These are phyloP conservation scores for Metschnikowia baotianmanensis DNA, from an alignment of 805 yeast genomes.

Conservation along the genomic window DNA sequence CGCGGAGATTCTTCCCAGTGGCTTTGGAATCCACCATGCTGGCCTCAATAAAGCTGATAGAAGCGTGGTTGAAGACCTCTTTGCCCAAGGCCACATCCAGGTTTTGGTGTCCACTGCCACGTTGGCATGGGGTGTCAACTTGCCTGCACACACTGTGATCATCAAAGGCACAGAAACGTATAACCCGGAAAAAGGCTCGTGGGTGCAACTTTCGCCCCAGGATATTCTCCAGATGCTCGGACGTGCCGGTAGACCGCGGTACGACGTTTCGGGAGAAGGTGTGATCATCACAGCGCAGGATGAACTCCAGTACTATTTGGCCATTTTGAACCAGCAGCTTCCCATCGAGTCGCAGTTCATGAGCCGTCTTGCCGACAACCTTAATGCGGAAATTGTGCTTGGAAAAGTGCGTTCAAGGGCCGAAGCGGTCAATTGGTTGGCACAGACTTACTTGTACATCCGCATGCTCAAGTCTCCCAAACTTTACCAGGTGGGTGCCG, in stretches of 20 bases:
- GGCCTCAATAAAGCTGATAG: slow-evolving; percentile 76
- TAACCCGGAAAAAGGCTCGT: slow-evolving; percentile 83
- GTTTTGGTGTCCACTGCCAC: slow-evolving; percentile 81
- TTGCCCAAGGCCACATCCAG: slow-evolving; percentile 83
- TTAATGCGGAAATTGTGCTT: slow-evolving; percentile 84
- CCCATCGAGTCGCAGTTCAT: slow-evolving; percentile 90
- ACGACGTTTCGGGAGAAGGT: slow-evolving; percentile 91
- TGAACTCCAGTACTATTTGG: slow-evolving; percentile 84
- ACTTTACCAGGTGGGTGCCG: slow-evolving; percentile 72
- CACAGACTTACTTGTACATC: slow-evolving; percentile 72
- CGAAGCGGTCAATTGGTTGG: slow-evolving; percentile 80
- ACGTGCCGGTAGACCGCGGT: slow-evolving; percentile 95
- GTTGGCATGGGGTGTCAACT: slow-evolving; percentile 82
- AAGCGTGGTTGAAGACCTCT: slow-evolving; percentile 75
- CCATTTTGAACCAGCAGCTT: slow-evolving; percentile 84
- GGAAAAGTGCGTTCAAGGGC: slow-evolving; percentile 60
- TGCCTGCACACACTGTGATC: slow-evolving; percentile 78
- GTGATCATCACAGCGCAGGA: slow-evolving; percentile 84
- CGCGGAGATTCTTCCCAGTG: slow-evolving; percentile 59
- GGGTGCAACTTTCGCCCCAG: slow-evolving; percentile 93
- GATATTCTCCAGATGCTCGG: slow-evolving; percentile 97
- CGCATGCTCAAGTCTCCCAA: slow-evolving; percentile 74
- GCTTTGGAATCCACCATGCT: slow-evolving; percentile 91
- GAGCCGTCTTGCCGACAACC: slow-evolving; percentile 62
- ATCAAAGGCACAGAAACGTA: slow-evolving; percentile 93